These are phyloP conservation scores for Casuarina equisetifolia DNA, from an alignment of 306 rosid species.

Conservation along the genomic window DNA sequence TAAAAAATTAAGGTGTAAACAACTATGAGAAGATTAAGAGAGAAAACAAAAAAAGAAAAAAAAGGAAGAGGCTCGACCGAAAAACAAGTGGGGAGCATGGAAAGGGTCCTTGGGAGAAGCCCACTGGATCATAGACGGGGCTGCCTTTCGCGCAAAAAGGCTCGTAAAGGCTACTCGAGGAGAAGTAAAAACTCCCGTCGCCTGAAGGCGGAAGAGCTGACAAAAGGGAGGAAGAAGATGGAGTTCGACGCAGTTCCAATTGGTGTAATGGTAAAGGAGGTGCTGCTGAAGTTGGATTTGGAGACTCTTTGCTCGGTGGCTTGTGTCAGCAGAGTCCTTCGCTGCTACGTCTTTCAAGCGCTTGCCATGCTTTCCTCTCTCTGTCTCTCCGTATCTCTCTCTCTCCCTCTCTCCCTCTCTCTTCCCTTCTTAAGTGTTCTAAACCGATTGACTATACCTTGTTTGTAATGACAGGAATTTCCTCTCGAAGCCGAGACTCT, in stretches of 20 bases:
- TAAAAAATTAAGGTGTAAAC: no score
- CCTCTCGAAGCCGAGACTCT: conserved; percentile 21
- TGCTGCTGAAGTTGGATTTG: conserved; percentile 18
- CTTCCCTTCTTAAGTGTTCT: neutral
- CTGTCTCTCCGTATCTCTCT: conserved; percentile 23
- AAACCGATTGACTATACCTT: conserved; percentile 3
- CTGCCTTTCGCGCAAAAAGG: no score
- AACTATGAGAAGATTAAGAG: no score
- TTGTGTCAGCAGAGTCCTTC: conserved; percentile 27
- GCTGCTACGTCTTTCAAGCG: conserved; percentile 18
- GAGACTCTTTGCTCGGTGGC: conserved; percentile 33
- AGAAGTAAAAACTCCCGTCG: neutral
- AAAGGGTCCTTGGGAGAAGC: neutral
- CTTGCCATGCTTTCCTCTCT: conserved; percentile 21
- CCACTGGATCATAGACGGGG: no score
- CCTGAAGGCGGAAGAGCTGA: neutral
- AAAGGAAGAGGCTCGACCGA: no score
- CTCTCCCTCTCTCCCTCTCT: neutral
- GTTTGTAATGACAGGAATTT: conserved; percentile 17
- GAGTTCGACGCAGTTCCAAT: conserved; percentile 11
- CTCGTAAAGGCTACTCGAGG: no score
- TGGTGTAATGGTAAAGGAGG: conserved; percentile 16
- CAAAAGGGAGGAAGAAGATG: neutral
- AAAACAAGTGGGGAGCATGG: no score
- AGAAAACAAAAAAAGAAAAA: no score